Percentiles rank a stretch among this genome's conserved stretches.
Evolutionary conservation across 768 basidiomycete genomes (phyloP).

Genomic region (Roridomyces roridus): DNA sequence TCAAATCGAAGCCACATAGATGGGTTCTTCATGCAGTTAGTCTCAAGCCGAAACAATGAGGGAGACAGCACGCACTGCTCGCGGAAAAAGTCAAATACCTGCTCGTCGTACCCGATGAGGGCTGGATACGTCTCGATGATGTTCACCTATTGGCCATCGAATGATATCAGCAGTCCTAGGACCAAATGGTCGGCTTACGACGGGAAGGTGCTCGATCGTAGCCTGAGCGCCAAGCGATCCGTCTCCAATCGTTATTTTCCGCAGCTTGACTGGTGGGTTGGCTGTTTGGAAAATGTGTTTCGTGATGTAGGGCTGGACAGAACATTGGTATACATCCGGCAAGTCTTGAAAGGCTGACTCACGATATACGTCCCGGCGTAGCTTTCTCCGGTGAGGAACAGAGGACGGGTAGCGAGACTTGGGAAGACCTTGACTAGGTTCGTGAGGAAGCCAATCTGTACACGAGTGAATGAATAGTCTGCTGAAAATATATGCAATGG

Average conservation of each 20-base stretch:
- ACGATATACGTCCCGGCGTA: conserved; percentile 62
- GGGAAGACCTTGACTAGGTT: conserved; percentile 63
- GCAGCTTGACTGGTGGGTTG: conserved; percentile 52
- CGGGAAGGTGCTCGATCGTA: conserved; percentile 43
- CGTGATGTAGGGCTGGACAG: conserved; percentile 55
- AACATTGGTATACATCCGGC: conserved; percentile 1
- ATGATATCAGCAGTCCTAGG: background rate
- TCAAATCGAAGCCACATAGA: conserved; percentile 55
- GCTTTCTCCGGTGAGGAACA: conserved; percentile 56
- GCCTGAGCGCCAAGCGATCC: conserved; percentile 44
- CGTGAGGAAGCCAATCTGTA: conserved; percentile 56
- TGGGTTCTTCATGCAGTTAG: conserved; percentile 46
- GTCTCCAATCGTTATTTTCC: conserved; percentile 58
- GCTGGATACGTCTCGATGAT: conserved; percentile 47
- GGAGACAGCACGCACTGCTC: conserved; percentile 49
- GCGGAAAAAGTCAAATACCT: conserved; percentile 51
- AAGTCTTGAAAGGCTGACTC: too few relatives aligned
- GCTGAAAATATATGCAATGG: background rate
- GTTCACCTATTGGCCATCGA: conserved; percentile 13
- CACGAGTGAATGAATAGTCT: background rate
- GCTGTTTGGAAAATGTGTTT: conserved; percentile 51
- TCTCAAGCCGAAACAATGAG: too few relatives aligned
- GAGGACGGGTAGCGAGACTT: conserved; percentile 52
- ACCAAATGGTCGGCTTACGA: conserved; percentile 30
- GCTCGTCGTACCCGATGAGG: conserved; percentile 56